These are phyloP conservation scores for Paramecium tetraurelia DNA, from an alignment of 73 alveolate genomes.

Conservation along the genomic window DNA sequence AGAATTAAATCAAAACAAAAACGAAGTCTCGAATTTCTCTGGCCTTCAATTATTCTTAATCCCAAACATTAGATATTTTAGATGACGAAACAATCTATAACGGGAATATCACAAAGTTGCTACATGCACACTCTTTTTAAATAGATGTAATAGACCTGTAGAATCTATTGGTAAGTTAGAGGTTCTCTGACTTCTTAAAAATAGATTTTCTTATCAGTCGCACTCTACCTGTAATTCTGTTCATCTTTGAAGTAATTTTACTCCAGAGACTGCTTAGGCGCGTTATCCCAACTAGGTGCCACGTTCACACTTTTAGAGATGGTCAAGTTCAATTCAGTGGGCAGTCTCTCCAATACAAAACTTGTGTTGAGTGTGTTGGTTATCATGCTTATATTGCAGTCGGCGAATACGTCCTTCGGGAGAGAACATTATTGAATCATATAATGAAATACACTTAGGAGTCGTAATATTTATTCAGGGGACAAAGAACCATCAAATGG, in stretches of 20 bases:
- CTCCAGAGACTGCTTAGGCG: not conserved
- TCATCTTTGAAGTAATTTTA: not conserved
- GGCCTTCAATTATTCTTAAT: conserved; percentile 17
- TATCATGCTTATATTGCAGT: not conserved
- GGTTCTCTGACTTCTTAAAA: conserved; percentile 22
- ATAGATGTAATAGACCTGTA: conserved; percentile 10
- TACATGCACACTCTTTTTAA: not conserved
- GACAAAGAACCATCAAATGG: not conserved
- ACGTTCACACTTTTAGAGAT: not conserved
- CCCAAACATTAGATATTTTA: not conserved
- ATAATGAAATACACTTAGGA: not conserved
- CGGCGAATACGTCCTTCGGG: not conserved
- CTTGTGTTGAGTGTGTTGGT: not conserved
- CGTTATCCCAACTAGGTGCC: not conserved
- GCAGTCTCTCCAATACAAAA: not conserved
- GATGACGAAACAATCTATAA: conserved; percentile 8
- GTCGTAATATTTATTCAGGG: not conserved
- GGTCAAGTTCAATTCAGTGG: not conserved
- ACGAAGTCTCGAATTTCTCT: not conserved
- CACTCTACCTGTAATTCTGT: not conserved
- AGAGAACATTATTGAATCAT: not conserved
- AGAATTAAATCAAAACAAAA: not conserved
- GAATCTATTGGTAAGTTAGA: not conserved
- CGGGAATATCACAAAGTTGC: not conserved
- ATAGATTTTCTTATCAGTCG: not conserved